Evolutionary conservation across 2,329 filamentous ascomycete genomes (phyloP).

Genomic region (Fusarium tanahbumbuense): DNA sequence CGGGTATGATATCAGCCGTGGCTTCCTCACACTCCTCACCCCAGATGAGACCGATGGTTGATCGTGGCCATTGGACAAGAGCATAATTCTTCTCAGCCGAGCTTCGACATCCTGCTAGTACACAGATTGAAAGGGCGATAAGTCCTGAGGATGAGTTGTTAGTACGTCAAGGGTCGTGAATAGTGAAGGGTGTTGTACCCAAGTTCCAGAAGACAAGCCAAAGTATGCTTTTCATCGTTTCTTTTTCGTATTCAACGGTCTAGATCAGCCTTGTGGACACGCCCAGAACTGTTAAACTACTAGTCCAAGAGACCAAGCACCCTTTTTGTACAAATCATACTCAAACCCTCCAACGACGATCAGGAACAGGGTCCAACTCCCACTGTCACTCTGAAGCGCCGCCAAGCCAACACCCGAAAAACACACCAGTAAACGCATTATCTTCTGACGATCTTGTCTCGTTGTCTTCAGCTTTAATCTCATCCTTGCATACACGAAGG

Average conservation of each 20-base stretch:
- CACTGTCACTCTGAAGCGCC: background rate
- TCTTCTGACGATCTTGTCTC: background rate
- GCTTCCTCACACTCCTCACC: slow-evolving; percentile 24
- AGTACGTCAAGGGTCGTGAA: background rate
- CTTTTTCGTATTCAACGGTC: background rate
- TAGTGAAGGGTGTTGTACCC: background rate
- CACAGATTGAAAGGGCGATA: slow-evolving; percentile 33
- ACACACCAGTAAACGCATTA: background rate
- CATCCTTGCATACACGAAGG: slow-evolving; percentile 9
- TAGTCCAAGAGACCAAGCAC: background rate
- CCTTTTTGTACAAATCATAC: background rate
- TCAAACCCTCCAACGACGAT: background rate
- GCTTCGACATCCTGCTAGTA: slow-evolving; percentile 30
- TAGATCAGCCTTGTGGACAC: background rate
- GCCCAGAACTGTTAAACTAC: background rate
- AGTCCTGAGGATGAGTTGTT: slow-evolving; percentile 4
- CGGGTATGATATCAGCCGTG: slow-evolving; percentile 23
- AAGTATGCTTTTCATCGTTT: slow-evolving; percentile 12
- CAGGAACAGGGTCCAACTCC: background rate
- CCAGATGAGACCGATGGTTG: slow-evolving; percentile 29
- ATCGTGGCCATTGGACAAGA: slow-evolving; percentile 37
- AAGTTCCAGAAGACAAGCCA: slow-evolving; percentile 29
- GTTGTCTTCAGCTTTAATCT: slow-evolving; percentile 7
- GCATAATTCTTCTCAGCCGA: slow-evolving; percentile 31
- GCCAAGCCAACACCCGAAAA: background rate